phyloP scores from a whole-genome alignment of 805 yeast species.

The Candida caryicola region DNA sequence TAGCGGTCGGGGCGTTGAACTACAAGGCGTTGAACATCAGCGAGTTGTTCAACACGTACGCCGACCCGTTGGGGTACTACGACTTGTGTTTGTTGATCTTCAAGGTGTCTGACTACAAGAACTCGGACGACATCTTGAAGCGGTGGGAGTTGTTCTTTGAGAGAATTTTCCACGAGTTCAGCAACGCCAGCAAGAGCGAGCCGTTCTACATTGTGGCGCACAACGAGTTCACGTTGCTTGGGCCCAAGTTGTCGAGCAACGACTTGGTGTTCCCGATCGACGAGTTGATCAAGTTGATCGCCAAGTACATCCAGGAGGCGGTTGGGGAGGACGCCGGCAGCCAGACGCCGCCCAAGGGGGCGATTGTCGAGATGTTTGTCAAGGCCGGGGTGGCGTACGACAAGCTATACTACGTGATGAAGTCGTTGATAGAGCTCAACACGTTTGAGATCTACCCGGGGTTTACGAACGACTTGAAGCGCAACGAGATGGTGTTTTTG shows the following conservation, averaged over 20 bases:
- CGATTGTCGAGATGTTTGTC: slow-evolving; percentile 58
- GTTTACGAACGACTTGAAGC: slow-evolving; percentile 38
- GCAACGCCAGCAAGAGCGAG: slow-evolving; percentile 21
- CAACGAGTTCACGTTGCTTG: slow-evolving; percentile 48
- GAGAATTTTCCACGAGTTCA: slow-evolving; percentile 38
- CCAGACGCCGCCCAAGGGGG: slow-evolving; percentile 49
- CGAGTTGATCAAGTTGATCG: slow-evolving; percentile 62
- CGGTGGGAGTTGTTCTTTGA: slow-evolving; percentile 78
- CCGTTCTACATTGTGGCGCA: slow-evolving; percentile 39
- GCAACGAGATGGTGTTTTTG: slow-evolving; percentile 58
- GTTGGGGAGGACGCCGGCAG: slow-evolving; percentile 28
- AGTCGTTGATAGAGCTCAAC: slow-evolving; percentile 59
- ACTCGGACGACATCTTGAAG: slow-evolving; percentile 73
- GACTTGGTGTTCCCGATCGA: slow-evolving; percentile 81
- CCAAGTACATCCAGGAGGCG: slow-evolving; percentile 48
- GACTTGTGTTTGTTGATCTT: slow-evolving; percentile 76
- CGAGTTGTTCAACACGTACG: slow-evolving; percentile 79
- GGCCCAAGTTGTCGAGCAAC: slow-evolving; percentile 60
- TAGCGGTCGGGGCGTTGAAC: slow-evolving; percentile 54
- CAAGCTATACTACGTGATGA: slow-evolving; percentile 62
- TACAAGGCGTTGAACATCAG: slow-evolving; percentile 66
- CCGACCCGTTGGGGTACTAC: slow-evolving; percentile 84
- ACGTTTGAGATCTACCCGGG: slow-evolving; percentile 51
- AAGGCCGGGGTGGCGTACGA: slow-evolving; percentile 63
- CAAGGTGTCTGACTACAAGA: slow-evolving; percentile 81